Evolutionary conservation across 202 grass and related monocot species (phyloP), one percentile per base, ranked within the genome.

Genomic region (Setaria italica): DNA sequence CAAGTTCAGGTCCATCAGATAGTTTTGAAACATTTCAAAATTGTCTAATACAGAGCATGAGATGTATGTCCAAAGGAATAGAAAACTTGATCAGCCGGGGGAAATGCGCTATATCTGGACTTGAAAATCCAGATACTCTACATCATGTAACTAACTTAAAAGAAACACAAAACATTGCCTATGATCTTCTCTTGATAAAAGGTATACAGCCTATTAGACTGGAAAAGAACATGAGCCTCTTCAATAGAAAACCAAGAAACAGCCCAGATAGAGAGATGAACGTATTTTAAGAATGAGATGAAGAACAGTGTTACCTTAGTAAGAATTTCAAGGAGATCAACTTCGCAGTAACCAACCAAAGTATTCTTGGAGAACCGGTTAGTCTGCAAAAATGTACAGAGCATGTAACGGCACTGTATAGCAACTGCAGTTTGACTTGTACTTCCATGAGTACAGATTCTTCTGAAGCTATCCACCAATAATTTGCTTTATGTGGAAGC

Each of bases 291-390:
- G 21, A 70, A 19, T 65, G 64, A 21, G 72, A 78, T 4, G 21
- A 81, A 56, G 45, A 66, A 63, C 1, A 62, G 21, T 46, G 34
- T 94, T 91, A 99, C 97, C 86, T 89, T 88, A 69, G 85, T 91
- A 57, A 99, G 93, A 80, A 99, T 62, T 66, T 96, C 88, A 29
- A 87, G 91, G 80, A 99, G 86, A 91, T 99, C 87, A 80, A 99
- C 90, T 76, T 99, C 93, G 60, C 97, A 99, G 69, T 96, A 99
- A 79, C 97, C 97, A 90, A 99, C 90, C 79, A 99, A 85, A 86
- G 89, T 99, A 85, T 84, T 99, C 84, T 90, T 99, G 11, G 93
- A 96, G 62, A 99, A 99, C 46, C 89, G 87, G 42, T 99, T 99
- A 59, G 92, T 94, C 97, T 99, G 83, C 67, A 84, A 76, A 84